These are phyloP conservation scores for Euphorbia lathyris DNA, from an alignment of 345 rosid species.

Conservation along the genomic window DNA sequence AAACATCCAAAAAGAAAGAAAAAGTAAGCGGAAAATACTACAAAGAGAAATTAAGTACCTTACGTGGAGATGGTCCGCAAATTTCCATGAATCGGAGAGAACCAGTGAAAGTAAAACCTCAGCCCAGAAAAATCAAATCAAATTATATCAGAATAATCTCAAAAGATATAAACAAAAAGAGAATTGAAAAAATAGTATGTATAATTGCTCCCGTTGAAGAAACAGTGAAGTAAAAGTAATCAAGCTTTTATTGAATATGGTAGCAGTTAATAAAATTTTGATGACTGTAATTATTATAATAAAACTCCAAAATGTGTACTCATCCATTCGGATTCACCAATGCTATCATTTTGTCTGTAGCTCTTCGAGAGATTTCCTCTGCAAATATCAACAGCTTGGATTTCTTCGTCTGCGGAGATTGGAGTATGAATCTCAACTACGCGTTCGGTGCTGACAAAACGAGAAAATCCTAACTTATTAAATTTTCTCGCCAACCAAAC, in stretches of 20 bases:
- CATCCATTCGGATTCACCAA: conserved; percentile 23
- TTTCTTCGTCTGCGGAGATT: conserved; percentile 16
- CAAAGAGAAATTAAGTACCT: conserved; percentile 18
- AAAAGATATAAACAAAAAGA: background rate
- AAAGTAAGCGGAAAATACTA: background rate
- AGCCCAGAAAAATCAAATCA: background rate
- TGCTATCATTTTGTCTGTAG: conserved; percentile 12
- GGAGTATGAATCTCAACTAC: background rate
- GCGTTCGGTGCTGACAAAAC: conserved; percentile 21
- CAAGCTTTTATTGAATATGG: conserved; percentile 5
- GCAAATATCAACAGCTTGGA: conserved; percentile 16
- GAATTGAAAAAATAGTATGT: background rate
- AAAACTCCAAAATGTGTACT: conserved; percentile 19
- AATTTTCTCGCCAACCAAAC: conserved; percentile 21
- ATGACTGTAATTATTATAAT: background rate
- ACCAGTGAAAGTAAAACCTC: background rate
- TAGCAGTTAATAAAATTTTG: conserved; percentile 5
- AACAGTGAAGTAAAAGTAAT: conserved; percentile 8
- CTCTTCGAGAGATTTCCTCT: background rate
- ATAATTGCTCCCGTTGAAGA: conserved; percentile 9
- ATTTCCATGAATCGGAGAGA: conserved; percentile 28
- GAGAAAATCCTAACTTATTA: background rate
- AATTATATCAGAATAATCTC: background rate
- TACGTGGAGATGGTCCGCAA: conserved; percentile 16
- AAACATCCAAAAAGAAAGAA: background rate